Evolutionary conservation across 345 rosid species (phyloP), one percentile per base, ranked within the genome.

Genomic region (Passiflora organensis): DNA sequence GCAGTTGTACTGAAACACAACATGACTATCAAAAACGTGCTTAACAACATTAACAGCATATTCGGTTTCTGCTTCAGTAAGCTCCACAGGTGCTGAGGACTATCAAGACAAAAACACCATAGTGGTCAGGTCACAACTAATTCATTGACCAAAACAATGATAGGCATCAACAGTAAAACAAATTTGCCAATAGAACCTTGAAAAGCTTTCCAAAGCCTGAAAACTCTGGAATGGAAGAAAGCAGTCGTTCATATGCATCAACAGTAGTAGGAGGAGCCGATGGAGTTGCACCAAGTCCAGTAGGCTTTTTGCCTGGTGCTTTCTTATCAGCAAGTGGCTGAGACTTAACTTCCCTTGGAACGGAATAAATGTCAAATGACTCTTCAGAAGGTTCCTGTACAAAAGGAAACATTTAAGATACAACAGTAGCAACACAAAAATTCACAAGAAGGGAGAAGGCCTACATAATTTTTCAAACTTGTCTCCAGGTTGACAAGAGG

Each of bases 41-140:
- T 93, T 89, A 42, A 89, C 86, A 67, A 75, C 97, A 79, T 86
- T 89, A 62, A 93, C 99, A 1, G 94, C 82, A 49, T 93, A 93
- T 68, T 93, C 99, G 37, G 99, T 93, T 72, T 87, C 99, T 51
- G 95, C 89, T 83, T 93, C 99, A 36, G 99, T 89, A 61, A 89
- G 80, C 81, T 93, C 99, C 69, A 86, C 95, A 46, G 87, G 95
- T 34, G 83, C 51, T 28, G 97, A 80, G 24, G 99, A 89, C 99
- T 93, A 81, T 50, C 48, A 42, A 58, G 20, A 15, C n/a, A 18
- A 20, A 13, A 43, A 50, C 42, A 62, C 28, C 24, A 16, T 14
- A 6, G 18, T 4, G 39, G 13, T 32, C 17, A 50, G 17, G n/a
- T n/a, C n/a, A n/a, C n/a, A n/a, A n/a, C n/a, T n/a, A n/a, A n/a